Conservation (phyloP, 2,329 filamentous ascomycete species). For the Talaromyces sp. region DNA sequence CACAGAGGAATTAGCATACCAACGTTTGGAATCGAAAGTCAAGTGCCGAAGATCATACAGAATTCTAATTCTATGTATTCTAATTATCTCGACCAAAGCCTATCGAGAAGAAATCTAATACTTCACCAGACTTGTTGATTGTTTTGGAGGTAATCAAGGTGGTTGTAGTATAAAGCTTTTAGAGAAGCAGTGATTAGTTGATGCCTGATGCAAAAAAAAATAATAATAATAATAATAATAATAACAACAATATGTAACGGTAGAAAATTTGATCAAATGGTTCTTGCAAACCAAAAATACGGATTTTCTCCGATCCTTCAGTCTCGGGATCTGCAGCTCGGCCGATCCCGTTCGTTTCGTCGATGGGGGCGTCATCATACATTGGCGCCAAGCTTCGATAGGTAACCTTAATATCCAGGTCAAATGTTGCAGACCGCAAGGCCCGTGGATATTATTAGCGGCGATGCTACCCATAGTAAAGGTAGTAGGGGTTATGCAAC, state of each 20-base stretch:
- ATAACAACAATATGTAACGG: too few species aligned
- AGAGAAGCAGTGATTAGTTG: too few species aligned
- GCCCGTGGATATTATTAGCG: too few species aligned
- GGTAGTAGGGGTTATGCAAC: neutral
- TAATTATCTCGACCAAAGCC: too few species aligned
- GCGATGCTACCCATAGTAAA: too few species aligned
- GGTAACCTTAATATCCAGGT: neutral
- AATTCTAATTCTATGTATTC: too few species aligned
- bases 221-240: neutral
- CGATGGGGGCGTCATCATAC: neutral
- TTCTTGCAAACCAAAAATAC: too few species aligned
- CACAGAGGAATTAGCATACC: too few species aligned
- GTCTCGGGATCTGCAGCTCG: neutral
- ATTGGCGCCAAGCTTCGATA: neutral
- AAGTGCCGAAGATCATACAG: too few species aligned
- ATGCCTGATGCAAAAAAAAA: neutral
- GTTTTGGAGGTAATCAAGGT: neutral
- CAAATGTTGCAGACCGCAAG: neutral
- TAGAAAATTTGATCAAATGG: too few species aligned
- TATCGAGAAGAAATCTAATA: too few species aligned
- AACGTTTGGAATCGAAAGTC: too few species aligned
- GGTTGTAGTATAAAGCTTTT: neutral
- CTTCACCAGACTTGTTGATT: neutral
- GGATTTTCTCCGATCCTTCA: neutral
- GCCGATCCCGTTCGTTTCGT: neutral